phyloP scores from a whole-genome alignment of 768 basidiomycete species.

The Leccinum rimulosum region DNA sequence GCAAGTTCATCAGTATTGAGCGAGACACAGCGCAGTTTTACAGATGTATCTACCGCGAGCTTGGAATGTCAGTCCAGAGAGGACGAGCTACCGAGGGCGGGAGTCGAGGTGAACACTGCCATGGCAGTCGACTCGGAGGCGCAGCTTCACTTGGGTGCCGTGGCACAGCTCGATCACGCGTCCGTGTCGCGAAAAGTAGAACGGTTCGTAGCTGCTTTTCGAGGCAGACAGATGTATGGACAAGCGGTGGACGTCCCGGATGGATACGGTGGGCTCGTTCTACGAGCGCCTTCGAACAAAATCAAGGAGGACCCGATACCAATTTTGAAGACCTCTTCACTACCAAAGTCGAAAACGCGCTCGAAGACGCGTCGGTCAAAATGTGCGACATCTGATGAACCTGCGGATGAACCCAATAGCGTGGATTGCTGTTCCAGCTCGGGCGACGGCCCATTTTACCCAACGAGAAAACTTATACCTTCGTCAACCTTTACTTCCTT shows the following conservation, averaged over 20 bases:
- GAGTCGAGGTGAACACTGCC: not conserved
- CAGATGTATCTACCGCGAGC: not conserved
- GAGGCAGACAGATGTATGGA: slow-evolving; percentile 74
- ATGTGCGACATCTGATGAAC: slow-evolving; percentile 30
- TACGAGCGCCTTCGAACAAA: slow-evolving; percentile 35
- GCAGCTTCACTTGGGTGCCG: slow-evolving; percentile 5
- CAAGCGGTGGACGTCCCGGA: slow-evolving; percentile 55
- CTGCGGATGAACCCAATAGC: slow-evolving; percentile 24
- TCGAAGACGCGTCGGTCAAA: slow-evolving; percentile 14
- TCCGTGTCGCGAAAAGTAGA: not conserved
- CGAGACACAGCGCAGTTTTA: slow-evolving; percentile 5
- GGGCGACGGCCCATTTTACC: not conserved
- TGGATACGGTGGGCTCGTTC: slow-evolving; percentile 67
- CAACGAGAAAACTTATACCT: slow-evolving; percentile 41
- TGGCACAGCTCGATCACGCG: not conserved
- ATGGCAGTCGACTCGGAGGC: slow-evolving; percentile 11
- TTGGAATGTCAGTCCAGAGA: not conserved
- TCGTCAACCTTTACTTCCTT: slow-evolving; percentile 61
- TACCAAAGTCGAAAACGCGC: slow-evolving; percentile 15
- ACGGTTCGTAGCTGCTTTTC: slow-evolving; percentile 59
- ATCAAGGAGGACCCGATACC: slow-evolving; percentile 11
- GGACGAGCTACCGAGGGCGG: not conserved
- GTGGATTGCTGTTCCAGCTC: slow-evolving; percentile 18
- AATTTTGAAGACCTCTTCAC: slow-evolving; percentile 2
- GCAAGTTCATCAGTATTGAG: slow-evolving; percentile 9